These are phyloP conservation scores for Teunomyces stri DNA, from an alignment of 805 yeast species.

Conservation along the genomic window DNA sequence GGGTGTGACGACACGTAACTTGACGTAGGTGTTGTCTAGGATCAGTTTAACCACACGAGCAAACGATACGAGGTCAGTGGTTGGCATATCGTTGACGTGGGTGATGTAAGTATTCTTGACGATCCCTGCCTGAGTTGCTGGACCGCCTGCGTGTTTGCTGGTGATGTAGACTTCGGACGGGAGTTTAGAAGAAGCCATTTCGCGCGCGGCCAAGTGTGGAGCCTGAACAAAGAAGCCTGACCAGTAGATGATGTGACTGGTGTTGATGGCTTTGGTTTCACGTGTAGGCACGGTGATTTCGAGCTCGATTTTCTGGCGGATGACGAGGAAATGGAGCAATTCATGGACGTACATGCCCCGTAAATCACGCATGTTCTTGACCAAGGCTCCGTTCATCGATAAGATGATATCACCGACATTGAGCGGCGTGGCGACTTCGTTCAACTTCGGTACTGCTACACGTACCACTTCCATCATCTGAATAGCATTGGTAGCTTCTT, in stretches of 20 bases:
- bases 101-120: constrained; percentile 82
- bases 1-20: constrained; percentile 75
- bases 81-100: constrained; percentile 76
- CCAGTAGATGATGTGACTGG: constrained; percentile 73
- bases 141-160: constrained; percentile 74
- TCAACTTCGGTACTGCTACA: constrained; percentile 49
- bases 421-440: constrained; percentile 33
- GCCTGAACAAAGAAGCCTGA: constrained; percentile 79
- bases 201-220: constrained; percentile 93
- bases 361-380: constrained; percentile 67
- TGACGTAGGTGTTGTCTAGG: constrained; percentile 78
- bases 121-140: constrained; percentile 79
- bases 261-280: constrained; percentile 53
- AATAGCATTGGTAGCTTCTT: constrained; percentile 58
- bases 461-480: constrained; percentile 73
- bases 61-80: constrained; percentile 69
- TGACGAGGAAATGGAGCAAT: constrained; percentile 55
- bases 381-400: constrained; percentile 62
- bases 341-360: constrained; percentile 46
- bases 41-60: constrained; percentile 63
- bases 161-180: constrained; percentile 87
- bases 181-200: constrained; percentile 61
- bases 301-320: constrained; percentile 66
- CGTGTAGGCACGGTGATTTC: constrained; percentile 64
- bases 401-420: constrained; percentile 75